Conservation (phyloP, 768 basidiomycete genomes). For the Panellus pusillus region DNA sequence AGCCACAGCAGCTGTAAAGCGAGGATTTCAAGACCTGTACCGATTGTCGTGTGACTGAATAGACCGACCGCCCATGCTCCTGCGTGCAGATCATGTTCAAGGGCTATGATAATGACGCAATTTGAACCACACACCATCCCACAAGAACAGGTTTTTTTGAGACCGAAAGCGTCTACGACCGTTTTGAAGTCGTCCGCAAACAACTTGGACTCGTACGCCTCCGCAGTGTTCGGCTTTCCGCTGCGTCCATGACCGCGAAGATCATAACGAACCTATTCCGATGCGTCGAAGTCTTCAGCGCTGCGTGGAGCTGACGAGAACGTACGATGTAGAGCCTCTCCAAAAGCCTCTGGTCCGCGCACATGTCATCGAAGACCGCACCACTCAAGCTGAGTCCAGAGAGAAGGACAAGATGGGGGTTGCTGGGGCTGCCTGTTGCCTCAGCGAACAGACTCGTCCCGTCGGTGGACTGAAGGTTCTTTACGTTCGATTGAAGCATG, state of each 20-base stretch:
- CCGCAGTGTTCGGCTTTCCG: slow-evolving; percentile 30
- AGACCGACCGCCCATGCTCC: slow-evolving; percentile 31
- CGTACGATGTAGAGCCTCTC: slow-evolving; percentile 29
- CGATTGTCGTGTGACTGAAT: too few relatives aligned
- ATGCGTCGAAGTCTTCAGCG: too few relatives aligned
- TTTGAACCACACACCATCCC: slow-evolving; percentile 29
- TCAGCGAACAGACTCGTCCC: slow-evolving; percentile 42
- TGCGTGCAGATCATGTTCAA: slow-evolving; percentile 12
- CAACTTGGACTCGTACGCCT: slow-evolving; percentile 28
- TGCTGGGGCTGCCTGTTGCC: slow-evolving; percentile 36
- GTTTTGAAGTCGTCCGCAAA: slow-evolving; percentile 36
- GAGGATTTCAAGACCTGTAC: slow-evolving; percentile 10
- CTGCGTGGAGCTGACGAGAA: neutral
- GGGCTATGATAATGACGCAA: neutral
- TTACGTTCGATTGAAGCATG: slow-evolving; percentile 1
- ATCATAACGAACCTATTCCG: slow-evolving; percentile 34
- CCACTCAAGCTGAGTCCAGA: slow-evolving; percentile 40
- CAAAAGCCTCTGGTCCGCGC: slow-evolving; percentile 29
- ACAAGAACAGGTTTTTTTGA: slow-evolving; percentile 31
- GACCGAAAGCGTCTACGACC: slow-evolving; percentile 30
- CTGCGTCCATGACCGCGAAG: slow-evolving; percentile 35
- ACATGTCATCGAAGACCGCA: slow-evolving; percentile 38
- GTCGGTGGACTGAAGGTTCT: slow-evolving; percentile 25
- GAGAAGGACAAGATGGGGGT: slow-evolving; percentile 41
- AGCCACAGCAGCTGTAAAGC: slow-evolving; percentile 25